phyloP scores from a whole-genome alignment of 192 early-diverging fungal species.

The Coemansia brasiliensis region DNA sequence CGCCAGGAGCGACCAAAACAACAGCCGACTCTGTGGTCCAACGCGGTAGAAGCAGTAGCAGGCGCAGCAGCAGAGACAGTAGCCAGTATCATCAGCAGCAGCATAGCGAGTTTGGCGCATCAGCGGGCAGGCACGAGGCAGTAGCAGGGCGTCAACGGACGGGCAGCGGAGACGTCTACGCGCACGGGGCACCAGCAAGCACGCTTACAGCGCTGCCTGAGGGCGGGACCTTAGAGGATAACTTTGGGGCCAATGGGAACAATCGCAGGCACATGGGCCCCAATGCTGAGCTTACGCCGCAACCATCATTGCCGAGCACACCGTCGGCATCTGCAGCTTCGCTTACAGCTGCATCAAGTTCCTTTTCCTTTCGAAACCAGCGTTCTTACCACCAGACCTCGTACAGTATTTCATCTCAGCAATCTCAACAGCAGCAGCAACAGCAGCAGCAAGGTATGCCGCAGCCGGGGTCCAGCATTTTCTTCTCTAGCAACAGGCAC shows the following conservation, averaged over 20 bases:
- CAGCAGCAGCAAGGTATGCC: slow-evolving; percentile 12
- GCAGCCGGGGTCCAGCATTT: slow-evolving; percentile 7
- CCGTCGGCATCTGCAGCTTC: slow-evolving; percentile 44
- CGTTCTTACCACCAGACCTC: slow-evolving; percentile 25
- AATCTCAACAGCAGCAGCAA: slow-evolving; percentile 10
- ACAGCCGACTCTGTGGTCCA: slow-evolving; percentile 11
- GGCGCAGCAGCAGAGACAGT: slow-evolving; percentile 26
- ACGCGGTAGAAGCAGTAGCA: slow-evolving; percentile 16
- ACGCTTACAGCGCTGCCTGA: slow-evolving; percentile 27
- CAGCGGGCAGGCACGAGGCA: slow-evolving; percentile 9
- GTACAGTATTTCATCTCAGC: slow-evolving; percentile 16
- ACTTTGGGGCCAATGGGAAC: slow-evolving; percentile 1
- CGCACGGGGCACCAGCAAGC: slow-evolving; percentile 14
- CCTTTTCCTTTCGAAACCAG: slow-evolving; percentile 48
- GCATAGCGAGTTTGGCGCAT: slow-evolving; percentile 6
- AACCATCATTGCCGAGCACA: slow-evolving; percentile 31
- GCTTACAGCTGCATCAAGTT: slow-evolving; percentile 37
- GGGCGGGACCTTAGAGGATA: slow-evolving; percentile 9
- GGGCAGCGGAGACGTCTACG: slow-evolving; percentile 6
- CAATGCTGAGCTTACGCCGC: slow-evolving; percentile 37
- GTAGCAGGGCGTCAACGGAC: slow-evolving; percentile 7
- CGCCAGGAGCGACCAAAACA: slow-evolving; percentile 12
- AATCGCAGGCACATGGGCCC: slow-evolving; percentile 13
- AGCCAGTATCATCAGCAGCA: too few relatives aligned
- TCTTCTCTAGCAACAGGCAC: slow-evolving; percentile 20